Base-by-base conservation (phyloP, 257 asterid species). In the Ilex asprella region DNA sequence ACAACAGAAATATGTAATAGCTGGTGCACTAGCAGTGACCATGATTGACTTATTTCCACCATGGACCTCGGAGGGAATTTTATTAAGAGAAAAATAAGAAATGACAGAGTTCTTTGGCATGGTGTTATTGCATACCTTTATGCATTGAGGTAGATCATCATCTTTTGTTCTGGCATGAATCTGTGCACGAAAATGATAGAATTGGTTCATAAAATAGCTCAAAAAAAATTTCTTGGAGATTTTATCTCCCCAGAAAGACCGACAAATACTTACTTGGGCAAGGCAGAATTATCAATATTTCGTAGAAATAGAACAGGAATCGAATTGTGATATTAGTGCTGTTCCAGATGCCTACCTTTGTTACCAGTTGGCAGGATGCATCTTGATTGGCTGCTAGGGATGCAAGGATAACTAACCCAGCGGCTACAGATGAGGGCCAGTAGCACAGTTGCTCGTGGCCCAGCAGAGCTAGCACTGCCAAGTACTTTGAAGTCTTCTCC, bases 351-450 rank as follows among this genome's bases (percentile, higher is more conserved):
- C 72, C 54, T 77, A 92, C 99, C 81, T 79, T 73, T 5, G 80
- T 65, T 59, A 84, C 67, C 14, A 65, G 79, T 65, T 69, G 47
- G 78, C 88, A 77, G 49, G 84, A 82, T 55, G 81, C 86, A 70
- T 80, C 81, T 72, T 76, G 76, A 66, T 82, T 70, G 47, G 81
- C 72, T 55, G 87, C 94, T 54, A 72, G 69, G 30, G 84, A 82
- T 71, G 96, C 90, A 54, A 93, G 89, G 67, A 87, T 81, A 63
- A 89, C 95, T n/a, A 89, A 81, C 12, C 83, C 93, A 62, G 99
- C 95, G 66, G 99, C 99, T 50, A 89, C 90, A 64, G 94, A 84
- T 29, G 97, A 93, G 43, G 99, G 97, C 94, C 99, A 89, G 65
- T 70, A 89, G 81, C 88, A 79, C 53, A 89, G 94, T 74, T 84